Evolutionary conservation across 257 asterid species (phyloP).

Genomic region (Solanum verrucosum): DNA sequence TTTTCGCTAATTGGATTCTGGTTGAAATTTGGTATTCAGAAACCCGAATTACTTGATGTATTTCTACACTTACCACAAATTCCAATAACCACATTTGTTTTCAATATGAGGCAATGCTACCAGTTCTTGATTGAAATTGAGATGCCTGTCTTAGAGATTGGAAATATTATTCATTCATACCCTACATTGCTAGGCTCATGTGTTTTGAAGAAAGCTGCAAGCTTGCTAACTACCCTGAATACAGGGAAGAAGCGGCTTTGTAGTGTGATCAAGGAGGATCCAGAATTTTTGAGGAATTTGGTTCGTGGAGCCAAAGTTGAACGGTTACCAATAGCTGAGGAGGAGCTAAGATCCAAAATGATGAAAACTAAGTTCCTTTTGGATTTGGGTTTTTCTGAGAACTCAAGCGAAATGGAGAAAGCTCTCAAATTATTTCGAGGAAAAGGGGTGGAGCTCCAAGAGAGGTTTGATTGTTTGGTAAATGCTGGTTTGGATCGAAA

Average conservation of each 20-base stretch:
- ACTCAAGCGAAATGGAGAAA: conserved; percentile 45
- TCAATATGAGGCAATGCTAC: conserved; percentile 35
- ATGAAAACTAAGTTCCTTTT: conserved; percentile 49
- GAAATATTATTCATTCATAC: conserved; percentile 24
- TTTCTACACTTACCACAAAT: conserved; percentile 41
- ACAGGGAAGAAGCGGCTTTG: conserved; percentile 40
- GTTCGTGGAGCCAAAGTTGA: conserved; percentile 33
- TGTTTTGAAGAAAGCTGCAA: conserved; percentile 31
- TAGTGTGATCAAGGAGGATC: conserved; percentile 44
- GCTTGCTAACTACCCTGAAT: conserved; percentile 18
- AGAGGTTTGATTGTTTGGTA: conserved; percentile 57
- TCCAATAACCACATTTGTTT: conserved; percentile 21
- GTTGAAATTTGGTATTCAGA: conserved; percentile 33
- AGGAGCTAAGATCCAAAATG: conserved; percentile 11
- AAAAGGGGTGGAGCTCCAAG: conserved; percentile 54
- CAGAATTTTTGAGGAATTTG: conserved; percentile 41
- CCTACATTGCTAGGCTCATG: conserved; percentile 46
- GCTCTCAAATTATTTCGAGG: conserved; percentile 48
- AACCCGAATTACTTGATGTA: conserved; percentile 12
- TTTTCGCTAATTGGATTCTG: conserved; percentile 34
- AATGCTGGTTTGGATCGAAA: conserved; percentile 36
- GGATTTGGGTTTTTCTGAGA: conserved; percentile 47
- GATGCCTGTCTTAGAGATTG: conserved; percentile 41
- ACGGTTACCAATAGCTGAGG: conserved; percentile 12
- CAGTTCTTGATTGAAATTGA: conserved; percentile 39